Conservation (phyloP, 768 basidiomycete genomes). For the Mycena galopus region DNA sequence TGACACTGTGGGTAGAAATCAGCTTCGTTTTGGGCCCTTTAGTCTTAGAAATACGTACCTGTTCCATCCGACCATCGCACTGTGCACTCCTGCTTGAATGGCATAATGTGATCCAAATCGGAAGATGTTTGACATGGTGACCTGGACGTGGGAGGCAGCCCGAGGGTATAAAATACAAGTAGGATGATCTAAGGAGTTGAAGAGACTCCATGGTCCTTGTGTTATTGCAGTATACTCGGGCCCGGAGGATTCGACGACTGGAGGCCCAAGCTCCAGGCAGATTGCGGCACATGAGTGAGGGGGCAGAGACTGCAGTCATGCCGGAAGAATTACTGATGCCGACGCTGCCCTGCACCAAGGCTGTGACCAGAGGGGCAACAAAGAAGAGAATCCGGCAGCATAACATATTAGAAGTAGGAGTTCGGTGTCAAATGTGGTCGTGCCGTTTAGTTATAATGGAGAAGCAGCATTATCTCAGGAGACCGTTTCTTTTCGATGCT, state of each 20-base stretch:
- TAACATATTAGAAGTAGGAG: too few species aligned
- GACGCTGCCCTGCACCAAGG: too few species aligned
- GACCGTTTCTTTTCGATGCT: too few species aligned
- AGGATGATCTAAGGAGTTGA: slow-evolving; percentile 50
- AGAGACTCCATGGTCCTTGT: slow-evolving; percentile 48
- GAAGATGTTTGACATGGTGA: slow-evolving; percentile 54
- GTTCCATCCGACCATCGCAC: slow-evolving; percentile 49
- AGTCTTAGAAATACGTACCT: background rate
- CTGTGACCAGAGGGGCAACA: too few species aligned
- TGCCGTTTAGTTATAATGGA: too few species aligned
- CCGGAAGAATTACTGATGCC: too few species aligned
- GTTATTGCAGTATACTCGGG: slow-evolving; percentile 25
- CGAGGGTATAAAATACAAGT: slow-evolving; percentile 55
- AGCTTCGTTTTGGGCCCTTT: too few species aligned
- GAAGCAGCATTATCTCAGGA: too few species aligned
- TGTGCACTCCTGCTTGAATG: slow-evolving; percentile 58
- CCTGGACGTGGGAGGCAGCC: slow-evolving; percentile 48
- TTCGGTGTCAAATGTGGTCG: too few species aligned
- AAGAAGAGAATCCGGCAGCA: too few species aligned
- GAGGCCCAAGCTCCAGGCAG: background rate
- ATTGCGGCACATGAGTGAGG: background rate
- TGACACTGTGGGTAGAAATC: background rate
- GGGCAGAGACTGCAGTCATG: background rate
- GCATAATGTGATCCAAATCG: slow-evolving; percentile 51
- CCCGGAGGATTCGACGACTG: slow-evolving; percentile 26